A percentile compares a stretch with the other conserved stretches of the same genome.
Evolutionary conservation across 139 green algal species (phyloP).

Genomic region (Limnomonas spitsbergensis): DNA sequence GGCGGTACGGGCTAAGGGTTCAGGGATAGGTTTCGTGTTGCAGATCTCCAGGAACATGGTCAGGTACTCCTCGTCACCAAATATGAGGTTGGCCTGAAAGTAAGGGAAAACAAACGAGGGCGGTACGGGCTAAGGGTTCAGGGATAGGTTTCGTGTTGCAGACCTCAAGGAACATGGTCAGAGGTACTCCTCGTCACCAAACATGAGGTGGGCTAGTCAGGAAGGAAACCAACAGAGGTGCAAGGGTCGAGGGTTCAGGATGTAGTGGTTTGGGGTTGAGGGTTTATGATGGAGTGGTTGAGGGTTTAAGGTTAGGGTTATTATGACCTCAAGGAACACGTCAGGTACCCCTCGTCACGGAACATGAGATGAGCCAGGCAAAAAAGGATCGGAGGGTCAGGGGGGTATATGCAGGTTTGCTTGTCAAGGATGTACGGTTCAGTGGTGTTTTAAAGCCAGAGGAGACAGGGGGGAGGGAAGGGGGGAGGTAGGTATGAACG

Average conservation of each 20-base stretch:
- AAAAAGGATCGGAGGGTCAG: not conserved
- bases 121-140: not conserved
- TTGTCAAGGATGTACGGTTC: not conserved
- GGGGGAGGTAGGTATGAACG: slow-evolving; percentile 63
- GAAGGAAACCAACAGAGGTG: not conserved
- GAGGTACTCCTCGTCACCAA: slow-evolving; percentile 59
- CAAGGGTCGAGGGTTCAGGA: not conserved
- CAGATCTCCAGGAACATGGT: slow-evolving; percentile 57
- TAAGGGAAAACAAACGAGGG: not conserved
- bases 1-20: not conserved
- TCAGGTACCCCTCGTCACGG: slow-evolving; percentile 60
- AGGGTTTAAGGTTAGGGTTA: not conserved
- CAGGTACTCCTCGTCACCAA: slow-evolving; percentile 66
- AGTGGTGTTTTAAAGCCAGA: too few species aligned
- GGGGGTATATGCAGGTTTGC: too few species aligned
- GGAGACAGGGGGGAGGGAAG: too few species aligned
- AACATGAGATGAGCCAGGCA: slow-evolving; percentile 71
- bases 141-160: too few species aligned
- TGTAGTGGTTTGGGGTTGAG: not conserved
- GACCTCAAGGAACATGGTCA: too few species aligned
- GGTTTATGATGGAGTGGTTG: not conserved
- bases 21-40: not conserved
- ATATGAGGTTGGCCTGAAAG: slow-evolving; percentile 67
- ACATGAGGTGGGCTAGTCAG: slow-evolving; percentile 65
- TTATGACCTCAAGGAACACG: slow-evolving; percentile 55